phyloP scores from a whole-genome alignment of 345 rosid genomes.

The Rhodomyrtus tomentosa region DNA sequence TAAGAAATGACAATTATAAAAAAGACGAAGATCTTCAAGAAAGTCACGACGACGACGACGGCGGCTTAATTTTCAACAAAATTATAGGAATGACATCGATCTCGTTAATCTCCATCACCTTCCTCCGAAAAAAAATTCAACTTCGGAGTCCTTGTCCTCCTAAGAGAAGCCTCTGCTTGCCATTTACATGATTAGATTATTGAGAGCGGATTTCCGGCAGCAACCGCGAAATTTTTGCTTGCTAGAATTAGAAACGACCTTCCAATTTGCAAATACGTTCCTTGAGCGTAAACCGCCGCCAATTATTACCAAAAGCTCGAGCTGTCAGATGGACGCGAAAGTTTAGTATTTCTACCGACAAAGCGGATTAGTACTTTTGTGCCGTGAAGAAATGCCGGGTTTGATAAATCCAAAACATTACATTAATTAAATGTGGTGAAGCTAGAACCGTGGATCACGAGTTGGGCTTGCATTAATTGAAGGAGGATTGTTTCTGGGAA shows the following conservation, averaged over 20 bases:
- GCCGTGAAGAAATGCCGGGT: not conserved
- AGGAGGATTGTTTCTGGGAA: not conserved
- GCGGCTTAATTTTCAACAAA: not conserved
- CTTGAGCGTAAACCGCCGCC: not conserved
- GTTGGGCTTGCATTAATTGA: not conserved
- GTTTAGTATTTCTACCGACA: not conserved
- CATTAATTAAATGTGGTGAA: not conserved
- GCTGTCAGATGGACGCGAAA: accelerated
- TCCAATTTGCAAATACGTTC: not conserved
- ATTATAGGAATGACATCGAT: not conserved
- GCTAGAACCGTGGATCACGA: not conserved
- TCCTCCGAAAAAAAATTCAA: not conserved
- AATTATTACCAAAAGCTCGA: not conserved
- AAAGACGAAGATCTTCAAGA: too few relatives aligned
- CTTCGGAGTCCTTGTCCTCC: not conserved
- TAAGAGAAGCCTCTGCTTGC: not conserved
- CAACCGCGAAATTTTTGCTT: not conserved
- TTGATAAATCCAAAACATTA: not conserved
- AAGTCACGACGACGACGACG: not conserved
- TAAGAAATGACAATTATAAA: too few relatives aligned
- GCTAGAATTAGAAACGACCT: not conserved
- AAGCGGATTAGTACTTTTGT: not conserved
- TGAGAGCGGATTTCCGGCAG: not conserved
- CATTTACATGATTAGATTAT: not conserved
- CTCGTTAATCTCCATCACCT: not conserved